phyloP scores from a whole-genome alignment of 1,284 basidiomycete species.

The Cryptococcus sp. region DNA sequence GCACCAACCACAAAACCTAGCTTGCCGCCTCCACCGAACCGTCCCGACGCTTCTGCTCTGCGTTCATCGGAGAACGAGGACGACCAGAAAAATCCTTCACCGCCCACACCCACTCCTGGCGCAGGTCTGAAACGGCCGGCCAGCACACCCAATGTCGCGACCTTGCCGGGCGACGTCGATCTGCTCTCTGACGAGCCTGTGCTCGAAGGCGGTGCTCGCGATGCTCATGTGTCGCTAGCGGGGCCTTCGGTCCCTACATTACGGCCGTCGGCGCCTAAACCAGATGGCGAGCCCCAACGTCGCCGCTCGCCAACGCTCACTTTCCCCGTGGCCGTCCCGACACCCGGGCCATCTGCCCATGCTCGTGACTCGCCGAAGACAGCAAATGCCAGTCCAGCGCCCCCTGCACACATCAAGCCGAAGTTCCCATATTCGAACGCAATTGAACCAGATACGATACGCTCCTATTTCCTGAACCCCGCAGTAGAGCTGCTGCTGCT shows the following conservation, averaged over 20 bases:
- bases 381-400: not conserved
- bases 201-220: slow-evolving; percentile 5
- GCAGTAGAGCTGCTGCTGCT: slow-evolving; percentile 72
- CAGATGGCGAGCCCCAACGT: slow-evolving; percentile 6
- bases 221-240: slow-evolving; percentile 10
- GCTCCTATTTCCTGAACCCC: slow-evolving; percentile 61
- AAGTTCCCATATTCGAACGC: slow-evolving; percentile 62
- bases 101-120: slow-evolving; percentile 30
- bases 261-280: slow-evolving; percentile 2
- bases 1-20: slow-evolving; percentile 27
- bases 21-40: slow-evolving; percentile 24
- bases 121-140: slow-evolving; percentile 29
- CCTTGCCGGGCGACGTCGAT: slow-evolving; percentile 16
- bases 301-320: slow-evolving; percentile 10
- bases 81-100: slow-evolving; percentile 7
- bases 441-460: slow-evolving; percentile 65
- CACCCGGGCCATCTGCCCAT: slow-evolving; percentile 9
- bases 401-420: slow-evolving; percentile 31
- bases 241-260: slow-evolving; percentile 3
- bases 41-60: slow-evolving; percentile 12
- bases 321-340: slow-evolving; percentile 27
- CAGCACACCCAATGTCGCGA: slow-evolving; percentile 28
- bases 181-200: slow-evolving; percentile 14
- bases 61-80: slow-evolving; percentile 1
- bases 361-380: slow-evolving; percentile 3